A percentile compares a stretch with the other conserved stretches of the same genome.
These are phyloP conservation scores for Gentiana macrophylla DNA, from an alignment of 257 asterid genomes.

Conservation along the genomic window DNA sequence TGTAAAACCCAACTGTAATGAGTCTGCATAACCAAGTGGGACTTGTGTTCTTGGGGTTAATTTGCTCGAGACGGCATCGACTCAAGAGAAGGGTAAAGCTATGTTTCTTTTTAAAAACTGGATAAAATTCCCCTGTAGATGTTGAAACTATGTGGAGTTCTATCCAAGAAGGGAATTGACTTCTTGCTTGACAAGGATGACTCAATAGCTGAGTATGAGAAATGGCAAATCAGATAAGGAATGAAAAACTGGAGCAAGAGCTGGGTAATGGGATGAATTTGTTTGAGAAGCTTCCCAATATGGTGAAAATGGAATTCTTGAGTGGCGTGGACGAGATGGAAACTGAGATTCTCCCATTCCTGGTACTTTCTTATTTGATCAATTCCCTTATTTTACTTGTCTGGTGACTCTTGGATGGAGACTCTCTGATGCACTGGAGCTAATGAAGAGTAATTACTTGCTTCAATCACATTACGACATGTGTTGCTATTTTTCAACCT, in stretches of 20 bases:
- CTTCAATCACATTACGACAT: no score
- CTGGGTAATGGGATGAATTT: conserved; percentile 56
- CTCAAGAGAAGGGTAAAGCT: conserved; percentile 32
- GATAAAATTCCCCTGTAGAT: conserved; percentile 69
- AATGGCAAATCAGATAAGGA: conserved; percentile 67
- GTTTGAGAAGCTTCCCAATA: conserved; percentile 67
- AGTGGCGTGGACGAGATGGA: conserved; percentile 86
- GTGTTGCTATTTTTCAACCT: no score
- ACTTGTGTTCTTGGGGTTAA: conserved; percentile 42
- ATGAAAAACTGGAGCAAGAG: conserved; percentile 59
- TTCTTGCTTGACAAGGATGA: conserved; percentile 83
- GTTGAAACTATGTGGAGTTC: conserved; percentile 43
- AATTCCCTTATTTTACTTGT: no score
- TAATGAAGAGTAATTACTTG: no score
- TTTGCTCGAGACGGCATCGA: conserved; percentile 28
- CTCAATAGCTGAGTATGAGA: conserved; percentile 84
- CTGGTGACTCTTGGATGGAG: no score
- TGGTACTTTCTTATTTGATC: conserved; percentile 37
- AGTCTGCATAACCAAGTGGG: conserved; percentile 34
- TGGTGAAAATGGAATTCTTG: conserved; percentile 69
- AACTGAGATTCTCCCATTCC: conserved; percentile 50
- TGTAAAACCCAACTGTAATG: conserved; percentile 11
- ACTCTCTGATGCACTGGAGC: no score
- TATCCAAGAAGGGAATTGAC: conserved; percentile 48
- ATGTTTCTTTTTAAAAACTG: conserved; percentile 67